Conservation (phyloP, 768 basidiomycete genomes). For the Calocybe cyanea region DNA sequence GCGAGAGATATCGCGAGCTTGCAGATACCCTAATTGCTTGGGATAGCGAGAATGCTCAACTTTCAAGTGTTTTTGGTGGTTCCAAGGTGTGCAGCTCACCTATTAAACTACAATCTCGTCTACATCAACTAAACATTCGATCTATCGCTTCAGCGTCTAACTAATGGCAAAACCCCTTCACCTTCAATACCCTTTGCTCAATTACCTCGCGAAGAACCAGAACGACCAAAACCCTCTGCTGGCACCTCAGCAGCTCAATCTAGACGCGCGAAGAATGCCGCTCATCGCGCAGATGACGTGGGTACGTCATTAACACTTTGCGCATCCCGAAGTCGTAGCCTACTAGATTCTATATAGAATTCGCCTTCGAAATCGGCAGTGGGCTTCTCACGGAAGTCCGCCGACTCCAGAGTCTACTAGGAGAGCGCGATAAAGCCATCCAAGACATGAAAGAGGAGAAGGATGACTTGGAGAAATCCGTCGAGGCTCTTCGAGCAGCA, state of each 20-base stretch:
- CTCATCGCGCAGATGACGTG: constrained; percentile 85
- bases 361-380: constrained; percentile 97
- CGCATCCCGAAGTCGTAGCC: constrained; percentile 14
- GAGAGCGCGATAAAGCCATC: constrained; percentile 89
- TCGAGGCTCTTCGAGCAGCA: constrained; percentile 70
- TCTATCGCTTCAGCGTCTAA: constrained; percentile 28
- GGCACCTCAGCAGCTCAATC: constrained; percentile 82
- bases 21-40: constrained; percentile 70
- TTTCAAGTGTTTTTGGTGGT: constrained; percentile 63
- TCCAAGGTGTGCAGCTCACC: constrained; percentile 51
- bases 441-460: constrained; percentile 91
- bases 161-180: constrained; percentile 45
- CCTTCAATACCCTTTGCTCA: constrained; percentile 44
- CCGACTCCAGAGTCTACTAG: constrained; percentile 84
- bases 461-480: constrained; percentile 77
- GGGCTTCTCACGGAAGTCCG: constrained; percentile 89
- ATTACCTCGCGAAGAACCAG: constrained; percentile 55
- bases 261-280: constrained; percentile 86
- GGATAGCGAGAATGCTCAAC: constrained; percentile 75
- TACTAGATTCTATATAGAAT: constrained; percentile 56
- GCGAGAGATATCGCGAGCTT: constrained; percentile 72
- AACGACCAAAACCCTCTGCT: constrained; percentile 55
- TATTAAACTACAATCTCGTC: too few relatives aligned
- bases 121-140: constrained; percentile 1
- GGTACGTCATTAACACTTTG: constrained; percentile 44